Conservation (phyloP, 106 monocot species). For the Phalaenopsis equestris region DNA sequence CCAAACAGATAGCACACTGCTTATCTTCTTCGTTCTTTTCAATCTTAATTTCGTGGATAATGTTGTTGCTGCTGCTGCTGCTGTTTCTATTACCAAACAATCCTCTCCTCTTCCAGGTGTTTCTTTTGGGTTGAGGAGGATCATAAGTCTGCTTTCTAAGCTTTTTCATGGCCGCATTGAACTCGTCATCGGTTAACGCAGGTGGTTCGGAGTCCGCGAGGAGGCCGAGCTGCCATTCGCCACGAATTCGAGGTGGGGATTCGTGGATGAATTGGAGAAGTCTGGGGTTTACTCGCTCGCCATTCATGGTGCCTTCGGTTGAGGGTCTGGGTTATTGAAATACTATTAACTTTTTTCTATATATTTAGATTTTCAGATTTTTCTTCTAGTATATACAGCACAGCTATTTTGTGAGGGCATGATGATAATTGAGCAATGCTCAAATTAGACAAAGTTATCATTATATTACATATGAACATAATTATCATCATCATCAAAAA, state of each 20-base stretch:
- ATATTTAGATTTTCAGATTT: too few species aligned
- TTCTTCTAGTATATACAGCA: too few species aligned
- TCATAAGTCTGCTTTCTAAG: slow-evolving; percentile 40
- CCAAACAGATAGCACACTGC: slow-evolving; percentile 51
- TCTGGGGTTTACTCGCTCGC: slow-evolving; percentile 29
- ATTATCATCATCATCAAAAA: too few species aligned
- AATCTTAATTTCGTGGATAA: slow-evolving; percentile 8
- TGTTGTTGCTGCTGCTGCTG: background rate
- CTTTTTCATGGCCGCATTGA: slow-evolving; percentile 57
- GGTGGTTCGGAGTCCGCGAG: slow-evolving; percentile 18
- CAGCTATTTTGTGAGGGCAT: too few species aligned
- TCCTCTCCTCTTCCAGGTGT: slow-evolving; percentile 12
- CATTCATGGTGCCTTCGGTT: background rate
- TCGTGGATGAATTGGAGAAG: slow-evolving; percentile 42
- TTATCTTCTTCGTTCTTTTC: slow-evolving; percentile 6
- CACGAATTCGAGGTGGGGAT: slow-evolving; percentile 44
- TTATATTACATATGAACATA: too few species aligned
- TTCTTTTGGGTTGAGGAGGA: slow-evolving; percentile 23
- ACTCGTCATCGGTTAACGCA: slow-evolving; percentile 44
- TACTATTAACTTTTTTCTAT: background rate
- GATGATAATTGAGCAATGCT: too few species aligned
- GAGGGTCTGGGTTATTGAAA: background rate
- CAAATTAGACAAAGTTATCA: too few species aligned
- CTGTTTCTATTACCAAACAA: slow-evolving; percentile 27
- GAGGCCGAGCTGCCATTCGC: slow-evolving; percentile 27